Evolutionary conservation across 371 early-diverging fungal genomes (phyloP), one percentile per base, ranked within the genome.

Genomic region (Actinomucor elegans): DNA sequence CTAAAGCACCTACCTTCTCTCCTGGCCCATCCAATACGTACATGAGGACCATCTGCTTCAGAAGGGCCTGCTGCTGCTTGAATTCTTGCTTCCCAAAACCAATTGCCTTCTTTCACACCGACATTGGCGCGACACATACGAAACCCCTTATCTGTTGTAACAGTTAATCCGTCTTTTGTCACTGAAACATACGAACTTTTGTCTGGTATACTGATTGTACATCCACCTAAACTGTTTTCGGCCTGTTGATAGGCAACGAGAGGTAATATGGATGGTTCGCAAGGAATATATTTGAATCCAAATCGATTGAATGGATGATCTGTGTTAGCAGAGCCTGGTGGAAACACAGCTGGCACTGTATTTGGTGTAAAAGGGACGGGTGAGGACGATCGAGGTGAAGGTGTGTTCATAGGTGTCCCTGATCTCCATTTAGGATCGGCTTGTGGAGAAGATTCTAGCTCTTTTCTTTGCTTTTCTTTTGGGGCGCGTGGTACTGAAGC

Each of bases 61-160:
- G 62, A 33, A 18, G 49, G 49, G 1, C 70, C 70, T 37, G 58
- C 52, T 8, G 73, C 71, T 14, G 75, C 71, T 26, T 75, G 76
- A 4, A 87, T 67, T 8, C 68, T 71, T 3, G 84, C 84, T 59
- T 87, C 88, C 71, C 81, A 87, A 54, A 67, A 87, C 88, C 88
- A 87, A 26, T 68, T 72, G 5, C 88, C 88, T 55, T 86, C 83
- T 14, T 81, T 71, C 1, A 87, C 86, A 23, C 85, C 81, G 9
- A 81, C 80, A 57, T 82, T 87, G 14, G 86, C 83, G 15, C 88
- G 73, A 28, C 81, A 85, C 79, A 81, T 86, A 1, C 87, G 82
- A 61, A 86, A 88, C 0, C 88, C 88, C 52, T 77, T 79, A 35
- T 84, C 84, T 0, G 86, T 84, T 18, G 85, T 77, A 8, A 81